These are phyloP conservation scores for Venturia aucupariae DNA, from an alignment of 2,329 filamentous ascomycete genomes.

Conservation along the genomic window DNA sequence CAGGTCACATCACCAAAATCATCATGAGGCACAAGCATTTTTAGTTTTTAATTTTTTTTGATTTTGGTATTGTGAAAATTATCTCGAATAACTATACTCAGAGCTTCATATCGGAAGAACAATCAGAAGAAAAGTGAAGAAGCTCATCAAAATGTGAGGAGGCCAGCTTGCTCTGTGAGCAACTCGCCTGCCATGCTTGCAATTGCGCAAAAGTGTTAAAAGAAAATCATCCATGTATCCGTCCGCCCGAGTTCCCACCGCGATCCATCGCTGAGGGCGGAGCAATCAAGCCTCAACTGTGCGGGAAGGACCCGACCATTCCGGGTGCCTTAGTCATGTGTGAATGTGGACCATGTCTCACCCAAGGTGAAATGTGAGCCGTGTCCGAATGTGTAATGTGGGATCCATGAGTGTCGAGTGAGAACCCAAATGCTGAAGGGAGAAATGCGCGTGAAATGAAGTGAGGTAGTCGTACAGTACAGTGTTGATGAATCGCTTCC, in stretches of 20 bases:
- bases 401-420: background rate
- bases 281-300: background rate
- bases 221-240: background rate
- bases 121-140: background rate
- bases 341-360: background rate
- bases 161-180: background rate
- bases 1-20: background rate
- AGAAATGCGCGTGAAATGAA: background rate
- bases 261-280: background rate
- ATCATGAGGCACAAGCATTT: background rate
- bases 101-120: constrained; percentile 4
- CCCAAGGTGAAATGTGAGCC: background rate
- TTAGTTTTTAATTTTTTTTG: background rate
- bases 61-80: background rate
- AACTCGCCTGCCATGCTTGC: background rate
- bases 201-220: background rate
- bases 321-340: background rate
- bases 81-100: constrained; percentile 4
- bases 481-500: background rate
- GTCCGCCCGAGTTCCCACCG: background rate
- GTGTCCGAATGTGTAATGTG: background rate
- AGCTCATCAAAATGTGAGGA: background rate
- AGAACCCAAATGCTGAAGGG: background rate
- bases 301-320: background rate
- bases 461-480: background rate